A percentile compares a stretch with the other conserved stretches of the same genome.
These are phyloP conservation scores for Mucor plumbeus DNA, from an alignment of 371 early-diverging fungal genomes.

Conservation along the genomic window DNA sequence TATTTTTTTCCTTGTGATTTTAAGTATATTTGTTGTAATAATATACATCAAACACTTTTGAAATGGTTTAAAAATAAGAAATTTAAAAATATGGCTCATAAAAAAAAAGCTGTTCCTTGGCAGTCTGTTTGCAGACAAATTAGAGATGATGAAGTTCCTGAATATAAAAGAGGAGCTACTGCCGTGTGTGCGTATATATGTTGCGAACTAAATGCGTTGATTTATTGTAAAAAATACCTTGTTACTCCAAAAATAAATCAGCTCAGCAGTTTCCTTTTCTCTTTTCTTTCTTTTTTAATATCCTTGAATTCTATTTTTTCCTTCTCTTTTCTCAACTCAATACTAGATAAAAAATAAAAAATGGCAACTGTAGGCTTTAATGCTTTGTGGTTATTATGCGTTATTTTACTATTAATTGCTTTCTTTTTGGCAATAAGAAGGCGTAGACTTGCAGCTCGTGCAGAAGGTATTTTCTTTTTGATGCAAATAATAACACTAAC, in stretches of 20 bases:
- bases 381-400: conserved; percentile 26
- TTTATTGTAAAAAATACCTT: neutral
- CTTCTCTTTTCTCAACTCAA: conserved; percentile 3
- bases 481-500: neutral
- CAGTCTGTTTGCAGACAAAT: too few relatives aligned
- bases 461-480: neutral
- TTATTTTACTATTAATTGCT: conserved; percentile 20
- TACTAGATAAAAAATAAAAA: neutral
- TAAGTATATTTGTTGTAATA: too few relatives aligned
- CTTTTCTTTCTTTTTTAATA: neutral
- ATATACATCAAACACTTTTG: too few relatives aligned
- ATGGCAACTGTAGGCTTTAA: conserved; percentile 12
- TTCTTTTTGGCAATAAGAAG: conserved; percentile 23
- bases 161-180: too few relatives aligned
- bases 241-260: neutral
- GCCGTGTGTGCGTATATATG: too few relatives aligned
- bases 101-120: too few relatives aligned
- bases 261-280: neutral
- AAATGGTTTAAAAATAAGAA: too few relatives aligned
- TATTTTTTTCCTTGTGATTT: too few relatives aligned
- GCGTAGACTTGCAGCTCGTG: conserved; percentile 11
- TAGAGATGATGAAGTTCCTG: too few relatives aligned
- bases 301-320: conserved; percentile 12
- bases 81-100: too few relatives aligned
- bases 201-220: too few relatives aligned